Evolutionary conservation across 495 filamentous ascomycete genomes (phyloP).

Genomic region (Trichocladium antarcticum): DNA sequence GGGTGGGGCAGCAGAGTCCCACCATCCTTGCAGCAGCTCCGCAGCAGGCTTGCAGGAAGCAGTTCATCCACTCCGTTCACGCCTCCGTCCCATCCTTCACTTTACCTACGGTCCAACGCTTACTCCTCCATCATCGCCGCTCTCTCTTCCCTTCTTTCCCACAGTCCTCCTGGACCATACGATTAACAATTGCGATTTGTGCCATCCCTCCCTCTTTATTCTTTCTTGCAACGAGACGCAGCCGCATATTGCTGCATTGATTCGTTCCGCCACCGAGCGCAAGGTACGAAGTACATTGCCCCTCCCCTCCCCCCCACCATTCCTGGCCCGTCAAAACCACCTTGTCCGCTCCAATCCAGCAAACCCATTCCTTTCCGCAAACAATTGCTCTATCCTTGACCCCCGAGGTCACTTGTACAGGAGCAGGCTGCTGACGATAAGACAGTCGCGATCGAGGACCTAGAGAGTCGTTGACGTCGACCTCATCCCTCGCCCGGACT

Average conservation of each 20-base stretch:
- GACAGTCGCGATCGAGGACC: constrained; percentile 14
- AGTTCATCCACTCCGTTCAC: constrained; percentile 7
- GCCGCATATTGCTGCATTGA: background rate
- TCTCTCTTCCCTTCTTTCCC: background rate
- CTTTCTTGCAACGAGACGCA: background rate
- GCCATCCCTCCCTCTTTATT: background rate
- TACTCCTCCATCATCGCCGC: constrained; percentile 5
- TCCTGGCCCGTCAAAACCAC: constrained; percentile 22
- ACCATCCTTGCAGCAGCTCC: constrained; percentile 11
- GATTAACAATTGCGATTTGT: background rate
- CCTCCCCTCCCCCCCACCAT: constrained; percentile 6
- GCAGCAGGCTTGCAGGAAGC: constrained; percentile 8
- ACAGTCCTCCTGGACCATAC: background rate
- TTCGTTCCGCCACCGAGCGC: constrained; percentile 1
- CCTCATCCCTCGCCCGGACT: constrained; percentile 3
- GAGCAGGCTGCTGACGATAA: constrained; percentile 20
- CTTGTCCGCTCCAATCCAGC: constrained; percentile 12
- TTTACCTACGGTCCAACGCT: constrained; percentile 2
- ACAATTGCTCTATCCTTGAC: constrained; percentile 17
- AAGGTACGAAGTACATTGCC: background rate
- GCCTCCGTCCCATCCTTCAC: constrained; percentile 7
- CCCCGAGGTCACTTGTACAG: constrained; percentile 16
- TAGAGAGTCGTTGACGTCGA: constrained; percentile 10
- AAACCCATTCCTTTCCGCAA: constrained; percentile 15
- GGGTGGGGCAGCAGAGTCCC: constrained; percentile 5